Conservation (phyloP, 1,284 basidiomycete species). For the Mycena sp. region DNA sequence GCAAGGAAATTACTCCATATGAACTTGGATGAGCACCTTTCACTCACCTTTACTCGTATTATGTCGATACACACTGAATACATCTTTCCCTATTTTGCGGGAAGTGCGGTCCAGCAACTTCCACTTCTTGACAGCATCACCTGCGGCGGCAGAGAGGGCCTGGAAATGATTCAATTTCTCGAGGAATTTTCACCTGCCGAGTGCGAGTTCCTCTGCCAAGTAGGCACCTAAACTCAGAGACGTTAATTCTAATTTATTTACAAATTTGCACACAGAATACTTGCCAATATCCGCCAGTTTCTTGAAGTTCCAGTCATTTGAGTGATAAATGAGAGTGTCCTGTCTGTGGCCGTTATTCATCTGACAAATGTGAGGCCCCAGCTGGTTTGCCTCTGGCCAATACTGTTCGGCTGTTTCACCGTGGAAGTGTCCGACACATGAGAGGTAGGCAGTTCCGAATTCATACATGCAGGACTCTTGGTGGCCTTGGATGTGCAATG, state of each 20-base stretch:
- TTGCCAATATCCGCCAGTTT: constrained; percentile 16
- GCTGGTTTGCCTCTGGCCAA: constrained; percentile 35
- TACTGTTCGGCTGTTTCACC: constrained; percentile 35
- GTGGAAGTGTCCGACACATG: constrained; percentile 32
- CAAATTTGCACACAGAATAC: no score
- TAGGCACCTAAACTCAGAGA: no score
- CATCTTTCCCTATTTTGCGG: no score
- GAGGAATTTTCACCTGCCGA: no score
- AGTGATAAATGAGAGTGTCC: constrained; percentile 34
- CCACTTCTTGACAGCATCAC: no score
- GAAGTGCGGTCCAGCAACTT: no score
- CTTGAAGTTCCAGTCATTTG: constrained; percentile 36
- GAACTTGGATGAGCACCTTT: not conserved
- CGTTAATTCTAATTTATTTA: no score
- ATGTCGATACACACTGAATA: not conserved
- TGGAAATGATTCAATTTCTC: no score
- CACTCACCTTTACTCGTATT: not conserved
- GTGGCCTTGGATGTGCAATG: constrained; percentile 29
- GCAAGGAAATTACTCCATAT: not conserved
- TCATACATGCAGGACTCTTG: constrained; percentile 16
- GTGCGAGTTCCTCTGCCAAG: no score
- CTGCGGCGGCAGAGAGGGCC: no score
- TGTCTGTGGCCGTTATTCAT: constrained; percentile 39
- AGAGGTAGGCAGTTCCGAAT: constrained; percentile 30
- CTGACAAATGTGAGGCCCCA: constrained; percentile 32